Base-by-base conservation (phyloP, 352 stramenopile species). In the Poterioochromonas sp. region DNA sequence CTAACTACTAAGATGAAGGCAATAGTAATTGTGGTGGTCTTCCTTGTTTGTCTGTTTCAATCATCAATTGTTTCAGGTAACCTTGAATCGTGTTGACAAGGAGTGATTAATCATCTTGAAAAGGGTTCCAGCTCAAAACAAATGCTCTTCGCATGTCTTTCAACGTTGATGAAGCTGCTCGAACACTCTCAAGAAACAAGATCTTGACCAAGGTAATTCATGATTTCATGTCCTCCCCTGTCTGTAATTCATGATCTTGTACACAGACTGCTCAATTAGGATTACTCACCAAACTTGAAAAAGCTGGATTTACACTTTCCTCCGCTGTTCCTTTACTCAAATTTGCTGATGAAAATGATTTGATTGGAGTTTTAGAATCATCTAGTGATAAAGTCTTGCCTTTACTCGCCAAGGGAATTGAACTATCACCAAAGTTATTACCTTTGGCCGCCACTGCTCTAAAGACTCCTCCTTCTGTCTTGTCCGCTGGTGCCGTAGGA, bases 371-470 rank as follows among this genome's bases (percentile, higher is more conserved):
- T 39, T 32, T 73, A 5, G 63, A 73, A 32, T 11, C 63, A 5
- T 73, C 63, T 29, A 73, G 32, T 51, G 63, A 73, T 2, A 73
- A 73, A 32, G 37, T 73, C 2, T 51, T 73, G 20, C 63, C 63
- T 73, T 43, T 73, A 32, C 8, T 73, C 2, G 63, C 37, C 1
- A 44, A 47, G 11, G 63, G 11, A 22, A 73, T 73, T 32, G 63
- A 73, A 32, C 20, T 29, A 5, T 5, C 63, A 32, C 63, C 63
- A 32, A 8, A 11, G 29, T 32, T 73, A 32, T 29, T 73, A 5
- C 63, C 63, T 29, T 8, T 73, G 11, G 63, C 63, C 11, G 63
- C 2, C 11, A 8, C 15, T 32, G 63, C 29, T 29, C 63, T 73
- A 8, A 73, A 73, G 29, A 2, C 29, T 73, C 63, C 63, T n/a